Percentiles rank a stretch among this genome's conserved stretches.
These are phyloP conservation scores for Ascochyta koolunga DNA, from an alignment of 2,329 filamentous ascomycete genomes.

Conservation along the genomic window DNA sequence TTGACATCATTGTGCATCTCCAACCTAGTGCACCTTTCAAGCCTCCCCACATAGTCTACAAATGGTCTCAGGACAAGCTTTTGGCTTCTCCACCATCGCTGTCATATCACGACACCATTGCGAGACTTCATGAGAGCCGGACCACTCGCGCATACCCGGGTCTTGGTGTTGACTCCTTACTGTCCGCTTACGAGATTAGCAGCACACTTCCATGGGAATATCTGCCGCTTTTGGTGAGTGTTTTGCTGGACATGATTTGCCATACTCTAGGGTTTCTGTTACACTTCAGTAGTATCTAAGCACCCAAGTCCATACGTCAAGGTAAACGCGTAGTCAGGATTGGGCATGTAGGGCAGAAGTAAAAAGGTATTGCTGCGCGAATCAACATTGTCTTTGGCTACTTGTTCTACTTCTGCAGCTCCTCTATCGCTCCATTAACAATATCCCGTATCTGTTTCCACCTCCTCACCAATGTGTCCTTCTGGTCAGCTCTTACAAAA, in stretches of 20 bases:
- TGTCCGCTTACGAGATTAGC: not conserved
- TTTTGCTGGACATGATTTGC: too few relatives aligned
- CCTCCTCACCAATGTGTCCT: constrained; percentile 31
- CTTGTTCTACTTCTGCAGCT: constrained; percentile 7
- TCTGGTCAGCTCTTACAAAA: constrained; percentile 24
- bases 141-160: not conserved
- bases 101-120: constrained; percentile 6
- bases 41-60: constrained; percentile 13
- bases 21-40: not conserved
- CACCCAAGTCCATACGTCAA: too few relatives aligned
- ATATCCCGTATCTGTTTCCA: constrained; percentile 49
- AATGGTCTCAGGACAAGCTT: constrained; percentile 2
- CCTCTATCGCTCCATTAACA: constrained; percentile 25
- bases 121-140: not conserved
- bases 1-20: constrained; percentile 18
- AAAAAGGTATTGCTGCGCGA: too few relatives aligned
- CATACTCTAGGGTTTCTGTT: too few relatives aligned
- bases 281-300: too few relatives aligned
- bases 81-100: not conserved
- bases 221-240: too few relatives aligned
- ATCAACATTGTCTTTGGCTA: too few relatives aligned
- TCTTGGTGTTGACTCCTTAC: not conserved
- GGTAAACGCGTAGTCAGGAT: too few relatives aligned
- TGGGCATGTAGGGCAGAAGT: too few relatives aligned
- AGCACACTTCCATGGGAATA: too few relatives aligned